phyloP scores from a whole-genome alignment of 2,329 filamentous ascomycete species.

The Tolypocladium paradoxum region DNA sequence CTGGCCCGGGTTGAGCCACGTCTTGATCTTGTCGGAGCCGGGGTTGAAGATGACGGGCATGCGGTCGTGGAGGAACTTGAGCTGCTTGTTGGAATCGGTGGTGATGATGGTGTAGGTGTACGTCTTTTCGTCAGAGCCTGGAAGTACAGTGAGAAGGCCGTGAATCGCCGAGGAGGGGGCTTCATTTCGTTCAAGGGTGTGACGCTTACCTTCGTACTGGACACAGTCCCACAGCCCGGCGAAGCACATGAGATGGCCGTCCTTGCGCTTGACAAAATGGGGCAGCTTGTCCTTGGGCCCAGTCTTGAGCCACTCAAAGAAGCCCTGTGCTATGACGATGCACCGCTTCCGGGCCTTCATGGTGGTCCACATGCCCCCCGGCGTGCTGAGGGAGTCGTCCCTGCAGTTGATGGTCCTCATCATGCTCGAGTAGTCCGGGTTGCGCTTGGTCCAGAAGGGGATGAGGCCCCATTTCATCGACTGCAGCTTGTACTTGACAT shows the following conservation, averaged over 20 bases:
- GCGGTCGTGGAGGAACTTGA: conserved; percentile 81
- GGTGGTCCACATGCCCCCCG: conserved; percentile 77
- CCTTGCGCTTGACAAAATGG: conserved; percentile 71
- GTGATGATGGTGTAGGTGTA: conserved; percentile 95
- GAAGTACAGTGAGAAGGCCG: not conserved
- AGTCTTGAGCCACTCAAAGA: conserved; percentile 92
- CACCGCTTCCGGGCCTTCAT: conserved; percentile 90
- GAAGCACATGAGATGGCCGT: conserved; percentile 77
- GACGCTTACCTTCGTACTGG: conserved; percentile 55
- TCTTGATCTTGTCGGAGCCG: conserved; percentile 55
- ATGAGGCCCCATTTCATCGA: conserved; percentile 94
- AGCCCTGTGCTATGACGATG: conserved; percentile 79
- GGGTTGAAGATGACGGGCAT: conserved; percentile 92
- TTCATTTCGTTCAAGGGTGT: too few relatives aligned
- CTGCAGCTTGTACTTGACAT: conserved; percentile 67
- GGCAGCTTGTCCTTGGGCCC: conserved; percentile 68
- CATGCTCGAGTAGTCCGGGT: conserved; percentile 64
- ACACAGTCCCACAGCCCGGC: conserved; percentile 90
- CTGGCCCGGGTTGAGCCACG: conserved; percentile 67
- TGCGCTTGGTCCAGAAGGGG: conserved; percentile 85
- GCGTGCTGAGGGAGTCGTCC: conserved; percentile 68
- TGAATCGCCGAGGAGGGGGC: not conserved
- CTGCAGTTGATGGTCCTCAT: conserved; percentile 93
- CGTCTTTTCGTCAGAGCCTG: conserved; percentile 44
- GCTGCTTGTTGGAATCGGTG: conserved; percentile 70